Evolutionary conservation across 1,284 basidiomycete genomes (phyloP).

Genomic region (Athelia psychrophila): DNA sequence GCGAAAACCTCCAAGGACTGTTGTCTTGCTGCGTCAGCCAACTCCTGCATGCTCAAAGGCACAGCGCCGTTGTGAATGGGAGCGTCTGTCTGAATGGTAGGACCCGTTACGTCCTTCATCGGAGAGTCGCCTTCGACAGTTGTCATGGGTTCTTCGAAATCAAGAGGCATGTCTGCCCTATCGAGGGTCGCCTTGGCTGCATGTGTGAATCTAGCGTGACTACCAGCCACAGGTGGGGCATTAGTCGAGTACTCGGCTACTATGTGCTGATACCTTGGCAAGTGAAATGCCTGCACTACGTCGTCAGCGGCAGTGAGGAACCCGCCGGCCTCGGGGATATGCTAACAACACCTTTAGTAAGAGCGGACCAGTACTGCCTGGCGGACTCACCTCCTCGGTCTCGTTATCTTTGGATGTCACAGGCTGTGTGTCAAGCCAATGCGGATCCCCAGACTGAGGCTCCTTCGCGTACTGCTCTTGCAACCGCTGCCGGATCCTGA

Average conservation of each 20-base stretch:
- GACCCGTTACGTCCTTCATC: conserved; percentile 26
- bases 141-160: conserved; percentile 24
- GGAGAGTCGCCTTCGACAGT: conserved; percentile 30
- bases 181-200: conserved; percentile 1
- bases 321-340: conserved; percentile 44
- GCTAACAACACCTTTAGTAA: conserved; percentile 1
- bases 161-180: conserved; percentile 9
- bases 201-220: conserved; percentile 6
- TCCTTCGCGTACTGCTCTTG: conserved; percentile 74
- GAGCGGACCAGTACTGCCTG: not conserved
- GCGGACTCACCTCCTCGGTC: not conserved
- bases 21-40: conserved; percentile 44
- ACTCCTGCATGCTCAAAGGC: conserved; percentile 64
- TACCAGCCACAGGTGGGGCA: conserved; percentile 10
- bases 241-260: conserved; percentile 13
- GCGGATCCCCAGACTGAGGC: conserved; percentile 21
- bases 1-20: not conserved
- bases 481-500: conserved; percentile 82
- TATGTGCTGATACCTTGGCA: conserved; percentile 58
- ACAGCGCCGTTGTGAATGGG: conserved; percentile 15
- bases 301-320: conserved; percentile 71
- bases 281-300: conserved; percentile 65
- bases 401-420: not conserved
- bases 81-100: conserved; percentile 3
- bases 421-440: not conserved